Conservation (phyloP, 352 stramenopile species). For the Globisporangium iwayamae region DNA sequence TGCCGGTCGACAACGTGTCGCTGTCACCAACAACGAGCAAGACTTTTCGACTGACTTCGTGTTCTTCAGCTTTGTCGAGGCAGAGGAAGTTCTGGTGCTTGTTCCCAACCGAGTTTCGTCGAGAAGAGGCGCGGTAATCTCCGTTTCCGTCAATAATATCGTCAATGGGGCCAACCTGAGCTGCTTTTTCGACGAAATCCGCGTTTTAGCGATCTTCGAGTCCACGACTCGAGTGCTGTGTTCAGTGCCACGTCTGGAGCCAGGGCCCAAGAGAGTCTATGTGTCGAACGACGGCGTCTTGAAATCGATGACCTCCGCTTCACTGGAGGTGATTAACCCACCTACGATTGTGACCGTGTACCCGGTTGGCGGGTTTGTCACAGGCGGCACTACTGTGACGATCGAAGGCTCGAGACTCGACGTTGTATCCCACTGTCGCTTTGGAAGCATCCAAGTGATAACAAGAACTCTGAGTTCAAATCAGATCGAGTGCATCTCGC, state of each 20-base stretch:
- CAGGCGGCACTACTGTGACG: constrained; percentile 36
- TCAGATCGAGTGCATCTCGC: constrained; percentile 24
- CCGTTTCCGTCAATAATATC: constrained; percentile 34
- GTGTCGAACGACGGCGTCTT: constrained; percentile 51
- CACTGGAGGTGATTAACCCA: constrained; percentile 43
- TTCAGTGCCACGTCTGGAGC: constrained; percentile 22
- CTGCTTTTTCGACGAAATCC: constrained; percentile 51
- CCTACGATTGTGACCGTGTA: constrained; percentile 39
- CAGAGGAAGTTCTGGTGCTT: constrained; percentile 46
- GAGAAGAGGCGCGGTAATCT: constrained; percentile 29
- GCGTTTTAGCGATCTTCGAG: constrained; percentile 27
- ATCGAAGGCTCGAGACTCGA: constrained; percentile 53
- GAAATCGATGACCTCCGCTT: constrained; percentile 35
- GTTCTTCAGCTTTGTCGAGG: constrained; percentile 37
- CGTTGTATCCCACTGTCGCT: constrained; percentile 64
- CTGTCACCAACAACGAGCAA: constrained; percentile 61
- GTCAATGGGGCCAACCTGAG: constrained; percentile 35
- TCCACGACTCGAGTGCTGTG: constrained; percentile 36
- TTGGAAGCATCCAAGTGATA: constrained; percentile 38
- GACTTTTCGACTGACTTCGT: constrained; percentile 44
- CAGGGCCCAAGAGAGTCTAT: constrained; percentile 29
- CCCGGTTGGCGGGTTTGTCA: constrained; percentile 23
- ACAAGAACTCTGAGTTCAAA: constrained; percentile 29
- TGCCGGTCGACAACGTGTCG: constrained; percentile 23
- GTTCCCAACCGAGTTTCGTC: constrained; percentile 30